These are phyloP conservation scores for Rhypophila decipiens DNA, from an alignment of 495 filamentous ascomycete genomes.

Conservation along the genomic window DNA sequence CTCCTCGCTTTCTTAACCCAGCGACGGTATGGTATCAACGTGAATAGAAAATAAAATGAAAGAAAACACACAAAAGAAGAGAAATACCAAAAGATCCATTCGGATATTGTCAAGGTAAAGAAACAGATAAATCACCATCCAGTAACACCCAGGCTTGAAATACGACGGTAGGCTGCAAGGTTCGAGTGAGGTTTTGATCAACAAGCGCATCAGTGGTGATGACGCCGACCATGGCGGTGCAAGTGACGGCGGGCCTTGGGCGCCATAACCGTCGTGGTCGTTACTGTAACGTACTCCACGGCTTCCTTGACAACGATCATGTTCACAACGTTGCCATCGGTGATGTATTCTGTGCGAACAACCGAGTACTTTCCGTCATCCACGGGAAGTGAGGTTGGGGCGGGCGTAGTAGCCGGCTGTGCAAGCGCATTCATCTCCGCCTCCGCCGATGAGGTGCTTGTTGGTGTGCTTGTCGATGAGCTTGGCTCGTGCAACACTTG, in stretches of 20 bases:
- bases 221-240: conserved; percentile 16
- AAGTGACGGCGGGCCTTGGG: conserved; percentile 21
- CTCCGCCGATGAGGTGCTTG: conserved; percentile 2
- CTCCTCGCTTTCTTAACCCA: neutral
- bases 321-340: conserved; percentile 31
- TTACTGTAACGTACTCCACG: conserved; percentile 33
- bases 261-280: conserved; percentile 26
- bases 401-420: conserved; percentile 15
- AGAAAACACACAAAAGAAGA: neutral
- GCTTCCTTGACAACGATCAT: conserved; percentile 41
- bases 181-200: neutral
- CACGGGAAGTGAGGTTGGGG: conserved; percentile 16
- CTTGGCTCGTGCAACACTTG: conserved; percentile 17
- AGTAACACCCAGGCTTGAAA: neutral
- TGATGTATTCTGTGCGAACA: conserved; percentile 38
- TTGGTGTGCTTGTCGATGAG: neutral
- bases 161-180: neutral
- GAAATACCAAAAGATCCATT: conserved; percentile 1
- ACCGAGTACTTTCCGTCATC: conserved; percentile 25
- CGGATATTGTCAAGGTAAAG: neutral
- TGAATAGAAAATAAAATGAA: neutral
- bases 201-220: too few species aligned
- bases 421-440: neutral
- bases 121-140: neutral
- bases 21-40: neutral